A percentile compares a stretch with the other conserved stretches of the same genome.
phyloP scores from a whole-genome alignment of 139 green algal genomes.

The Chlorella sp. region DNA sequence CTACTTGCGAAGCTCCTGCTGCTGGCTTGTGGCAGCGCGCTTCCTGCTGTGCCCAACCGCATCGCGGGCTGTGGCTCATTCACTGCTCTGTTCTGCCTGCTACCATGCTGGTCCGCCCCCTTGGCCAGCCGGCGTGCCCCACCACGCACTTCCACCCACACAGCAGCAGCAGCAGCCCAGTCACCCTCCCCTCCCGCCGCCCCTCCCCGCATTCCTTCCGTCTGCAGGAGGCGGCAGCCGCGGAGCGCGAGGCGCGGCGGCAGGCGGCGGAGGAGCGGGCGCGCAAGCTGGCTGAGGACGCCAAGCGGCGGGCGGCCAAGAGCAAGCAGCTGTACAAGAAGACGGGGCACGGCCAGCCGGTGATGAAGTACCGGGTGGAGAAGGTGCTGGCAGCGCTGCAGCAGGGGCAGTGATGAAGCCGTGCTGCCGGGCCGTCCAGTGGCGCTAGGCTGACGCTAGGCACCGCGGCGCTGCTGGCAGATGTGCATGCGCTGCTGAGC shows the following conservation, averaged over 20 bases:
- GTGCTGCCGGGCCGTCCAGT: too few species aligned
- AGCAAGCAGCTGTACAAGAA: constrained; percentile 53
- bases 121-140: neutral
- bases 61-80: too few species aligned
- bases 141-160: neutral
- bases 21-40: neutral
- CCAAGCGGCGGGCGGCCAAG: constrained; percentile 47
- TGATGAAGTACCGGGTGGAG: constrained; percentile 75
- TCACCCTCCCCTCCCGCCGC: neutral
- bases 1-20: too few species aligned
- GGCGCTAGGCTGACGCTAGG: too few species aligned
- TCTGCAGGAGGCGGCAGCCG: neutral
- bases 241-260: neutral
- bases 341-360: constrained; percentile 64
- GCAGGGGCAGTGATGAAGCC: neutral
- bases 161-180: neutral
- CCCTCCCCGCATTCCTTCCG: neutral
- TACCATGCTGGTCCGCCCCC: neutral
- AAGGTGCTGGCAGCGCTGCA: constrained; percentile 61
- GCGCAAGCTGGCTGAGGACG: constrained; percentile 2
- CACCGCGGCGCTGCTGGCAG: too few species aligned
- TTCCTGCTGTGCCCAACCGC: too few species aligned
- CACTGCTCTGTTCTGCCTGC: neutral
- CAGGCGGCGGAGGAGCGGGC: neutral
- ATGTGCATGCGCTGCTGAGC: too few species aligned